phyloP scores from a whole-genome alignment of 2,329 filamentous ascomycete species.

The Penicillium frequentans region DNA sequence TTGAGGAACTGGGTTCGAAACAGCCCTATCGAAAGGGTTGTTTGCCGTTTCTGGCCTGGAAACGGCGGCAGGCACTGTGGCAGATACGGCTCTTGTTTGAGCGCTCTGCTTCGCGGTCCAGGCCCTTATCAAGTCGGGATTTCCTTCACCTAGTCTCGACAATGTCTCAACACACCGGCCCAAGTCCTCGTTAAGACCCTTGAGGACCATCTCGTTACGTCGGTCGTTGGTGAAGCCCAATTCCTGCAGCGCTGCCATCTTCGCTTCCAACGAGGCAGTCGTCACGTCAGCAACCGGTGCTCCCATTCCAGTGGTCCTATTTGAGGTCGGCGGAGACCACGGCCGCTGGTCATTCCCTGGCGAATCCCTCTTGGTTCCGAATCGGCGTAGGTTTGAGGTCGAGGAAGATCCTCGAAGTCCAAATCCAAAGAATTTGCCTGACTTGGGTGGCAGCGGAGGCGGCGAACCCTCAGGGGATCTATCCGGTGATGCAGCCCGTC shows the following conservation, averaged over 20 bases:
- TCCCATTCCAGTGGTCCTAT: constrained; percentile 58
- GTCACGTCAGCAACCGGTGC: constrained; percentile 58
- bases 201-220: constrained; percentile 77
- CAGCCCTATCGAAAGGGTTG: constrained; percentile 66
- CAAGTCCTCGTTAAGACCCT: constrained; percentile 79
- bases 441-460: constrained; percentile 60
- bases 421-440: constrained; percentile 61
- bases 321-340: constrained; percentile 28
- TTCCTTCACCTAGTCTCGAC: constrained; percentile 74
- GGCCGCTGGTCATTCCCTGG: constrained; percentile 25
- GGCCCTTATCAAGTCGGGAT: constrained; percentile 52
- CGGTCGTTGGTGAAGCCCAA: constrained; percentile 90
- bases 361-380: constrained; percentile 56
- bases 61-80: constrained; percentile 18
- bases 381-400: constrained; percentile 62
- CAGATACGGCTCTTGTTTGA: constrained; percentile 13
- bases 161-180: constrained; percentile 84
- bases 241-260: constrained; percentile 74
- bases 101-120: constrained; percentile 52
- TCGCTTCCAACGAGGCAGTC: constrained; percentile 61
- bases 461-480: constrained; percentile 52
- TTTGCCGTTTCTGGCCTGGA: constrained; percentile 53
- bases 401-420: constrained; percentile 69
- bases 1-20: constrained; percentile 38
- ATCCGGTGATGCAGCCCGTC: background rate